Evolutionary conservation across 345 rosid species (phyloP).

Genomic region (Hibiscus mutabilis): DNA sequence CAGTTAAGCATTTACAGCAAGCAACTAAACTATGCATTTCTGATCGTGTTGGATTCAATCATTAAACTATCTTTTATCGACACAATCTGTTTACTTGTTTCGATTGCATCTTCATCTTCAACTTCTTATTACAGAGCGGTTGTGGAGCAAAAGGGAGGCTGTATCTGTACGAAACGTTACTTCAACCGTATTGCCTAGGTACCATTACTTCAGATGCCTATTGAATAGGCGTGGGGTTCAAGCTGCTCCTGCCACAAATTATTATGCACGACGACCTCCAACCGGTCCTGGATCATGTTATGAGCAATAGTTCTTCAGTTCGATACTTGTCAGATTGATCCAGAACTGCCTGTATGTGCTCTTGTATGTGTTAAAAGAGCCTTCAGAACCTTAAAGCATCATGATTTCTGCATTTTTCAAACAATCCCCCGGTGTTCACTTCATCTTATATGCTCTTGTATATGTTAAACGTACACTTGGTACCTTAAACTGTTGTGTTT

Average conservation of each 20-base stretch:
- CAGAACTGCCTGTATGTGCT: background rate
- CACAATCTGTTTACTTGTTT: background rate
- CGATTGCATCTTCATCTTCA: background rate
- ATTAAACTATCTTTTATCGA: background rate
- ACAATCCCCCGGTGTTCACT: background rate
- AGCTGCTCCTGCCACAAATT: slow-evolving; percentile 71
- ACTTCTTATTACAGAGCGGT: slow-evolving; percentile 39
- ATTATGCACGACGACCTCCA: slow-evolving; percentile 60
- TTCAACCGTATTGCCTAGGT: slow-evolving; percentile 52
- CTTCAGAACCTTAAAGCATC: background rate
- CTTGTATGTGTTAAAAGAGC: background rate
- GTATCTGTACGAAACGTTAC: slow-evolving; percentile 41
- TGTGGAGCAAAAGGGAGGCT: slow-evolving; percentile 73
- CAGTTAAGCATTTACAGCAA: background rate
- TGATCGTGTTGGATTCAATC: background rate
- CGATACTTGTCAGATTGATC: background rate
- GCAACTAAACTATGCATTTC: background rate
- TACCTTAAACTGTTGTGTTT: background rate
- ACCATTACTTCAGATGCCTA: slow-evolving; percentile 83
- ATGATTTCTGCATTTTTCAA: background rate
- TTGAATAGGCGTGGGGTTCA: slow-evolving; percentile 69
- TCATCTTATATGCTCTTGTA: background rate
- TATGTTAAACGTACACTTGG: background rate
- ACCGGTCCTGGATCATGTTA: slow-evolving; percentile 74
- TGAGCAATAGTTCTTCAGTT: slow-evolving; percentile 41